Percentiles rank a stretch among this genome's conserved stretches.
phyloP scores from a whole-genome alignment of 2,329 filamentous ascomycete species.

The Amauroascus niger region DNA sequence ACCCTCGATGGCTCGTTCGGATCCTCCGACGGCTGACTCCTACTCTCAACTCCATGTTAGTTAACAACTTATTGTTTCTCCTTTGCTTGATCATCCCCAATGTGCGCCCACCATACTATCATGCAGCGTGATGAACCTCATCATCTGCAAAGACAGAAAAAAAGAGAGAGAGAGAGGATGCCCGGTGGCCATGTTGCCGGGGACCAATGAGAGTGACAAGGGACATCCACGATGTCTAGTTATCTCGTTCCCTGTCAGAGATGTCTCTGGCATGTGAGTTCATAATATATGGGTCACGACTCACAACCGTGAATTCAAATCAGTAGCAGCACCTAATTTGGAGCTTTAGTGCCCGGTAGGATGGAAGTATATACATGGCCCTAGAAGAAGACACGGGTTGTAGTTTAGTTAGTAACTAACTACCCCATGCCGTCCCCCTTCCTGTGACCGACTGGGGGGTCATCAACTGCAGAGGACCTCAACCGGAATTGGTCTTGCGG shows the following conservation, averaged over 20 bases:
- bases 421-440: background rate
- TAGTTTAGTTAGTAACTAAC: background rate
- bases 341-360: no score
- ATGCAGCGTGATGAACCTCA: background rate
- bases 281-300: background rate
- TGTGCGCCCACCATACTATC: no score
- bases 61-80: no score
- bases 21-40: background rate
- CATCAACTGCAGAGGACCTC: background rate
- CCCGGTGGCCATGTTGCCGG: background rate
- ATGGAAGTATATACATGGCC: no score
- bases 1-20: background rate
- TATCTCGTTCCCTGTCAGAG: slow-evolving; percentile 2
- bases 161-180: background rate
- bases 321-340: no score
- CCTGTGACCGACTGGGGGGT: background rate
- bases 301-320: background rate
- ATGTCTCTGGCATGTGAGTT: slow-evolving; percentile 5
- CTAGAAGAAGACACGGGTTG: background rate
- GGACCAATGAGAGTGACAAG: slow-evolving; percentile 5
- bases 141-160: background rate
- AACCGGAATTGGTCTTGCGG: no score
- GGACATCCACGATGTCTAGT: background rate
- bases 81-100: no score
- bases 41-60: no score